Evolutionary conservation across 2,329 filamentous ascomycete species (phyloP), one percentile per base, ranked within the genome.

Genomic region (Emergomyces pasteurianus): DNA sequence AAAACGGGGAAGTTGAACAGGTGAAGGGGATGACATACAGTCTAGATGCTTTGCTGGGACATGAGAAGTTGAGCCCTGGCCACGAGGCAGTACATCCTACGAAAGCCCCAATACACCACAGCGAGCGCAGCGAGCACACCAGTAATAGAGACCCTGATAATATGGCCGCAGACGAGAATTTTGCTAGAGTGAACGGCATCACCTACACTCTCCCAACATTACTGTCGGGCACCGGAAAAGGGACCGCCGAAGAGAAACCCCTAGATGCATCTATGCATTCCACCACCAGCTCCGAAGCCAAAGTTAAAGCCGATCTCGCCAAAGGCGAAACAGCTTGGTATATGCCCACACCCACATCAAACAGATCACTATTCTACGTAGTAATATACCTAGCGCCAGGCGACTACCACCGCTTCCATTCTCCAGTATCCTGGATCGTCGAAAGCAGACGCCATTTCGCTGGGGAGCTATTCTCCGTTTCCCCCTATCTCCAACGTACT

Each of bases 1-100:
- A 95, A 69, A 86, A 92, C 68, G 92, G 92, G 55, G 90, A 96
- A 70, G 95, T 99, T 50, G 94, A 99, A 74, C 94, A 99, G 77
- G 92, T 99, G 65, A 99, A 99, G 77, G 94, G 94, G 63, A 94
- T 99, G 81, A 99, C 94, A 0, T 99, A 99, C 76, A 95, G 87
- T 66, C 83, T 99, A 60, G 94, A 99, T 72, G 92, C 94, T 8
- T 82, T 99, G 1, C 82, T 99, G 1, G 94, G 94, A 58, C 85
- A 65, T 65, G 74, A 72, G 65, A 83, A 75, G 74, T 86, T 67
- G 71, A 81, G 61, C 61, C 69, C 71, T 10, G 68, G 74, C 34
- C 70, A 74, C 14, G 73, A 75, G 42, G 53, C 57, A 12, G 65
- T 68, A 3, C 64, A 67, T 65, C 75, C 69, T 65, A 74, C 68